Evolutionary conservation across 2,329 filamentous ascomycete genomes (phyloP).

Genomic region (Fusarium sp.): DNA sequence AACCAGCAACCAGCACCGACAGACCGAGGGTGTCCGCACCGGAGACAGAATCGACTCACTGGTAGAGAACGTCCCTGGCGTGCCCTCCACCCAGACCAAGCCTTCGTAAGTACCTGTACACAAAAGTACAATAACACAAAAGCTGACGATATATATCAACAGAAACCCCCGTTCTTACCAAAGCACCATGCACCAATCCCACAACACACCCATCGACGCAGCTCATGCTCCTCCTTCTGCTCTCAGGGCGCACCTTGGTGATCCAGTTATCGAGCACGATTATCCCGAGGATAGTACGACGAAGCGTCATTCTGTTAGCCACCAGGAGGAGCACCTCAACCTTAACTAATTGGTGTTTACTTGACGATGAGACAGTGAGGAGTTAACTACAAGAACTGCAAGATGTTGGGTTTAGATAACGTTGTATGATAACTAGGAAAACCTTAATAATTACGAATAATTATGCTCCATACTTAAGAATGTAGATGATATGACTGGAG

Average conservation of each 20-base stretch:
- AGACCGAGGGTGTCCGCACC: slow-evolving; percentile 25
- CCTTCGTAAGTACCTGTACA: neutral
- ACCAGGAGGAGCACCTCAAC: slow-evolving; percentile 50
- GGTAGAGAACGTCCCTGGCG: slow-evolving; percentile 30
- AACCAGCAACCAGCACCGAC: slow-evolving; percentile 5
- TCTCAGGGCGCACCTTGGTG: slow-evolving; percentile 44
- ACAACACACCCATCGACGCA: slow-evolving; percentile 34
- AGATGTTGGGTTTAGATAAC: neutral
- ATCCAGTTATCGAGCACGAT: slow-evolving; percentile 50
- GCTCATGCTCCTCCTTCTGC: slow-evolving; percentile 48
- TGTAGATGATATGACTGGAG: too few species aligned
- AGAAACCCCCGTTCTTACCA: slow-evolving; percentile 2
- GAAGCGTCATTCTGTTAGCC: slow-evolving; percentile 48
- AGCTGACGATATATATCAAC: rapidly evolving
- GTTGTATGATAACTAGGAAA: neutral
- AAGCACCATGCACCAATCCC: neutral
- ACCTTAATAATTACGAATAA: neutral
- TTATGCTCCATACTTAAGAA: rapidly evolving
- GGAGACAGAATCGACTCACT: slow-evolving; percentile 30
- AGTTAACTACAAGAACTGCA: neutral
- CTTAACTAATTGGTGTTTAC: slow-evolving; percentile 20
- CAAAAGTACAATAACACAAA: rapidly evolving
- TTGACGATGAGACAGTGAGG: neutral
- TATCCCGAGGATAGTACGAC: slow-evolving; percentile 50
- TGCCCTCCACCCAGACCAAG: slow-evolving; percentile 17